These are phyloP conservation scores for Mycosphaerella sp. DNA, from an alignment of 2,329 filamentous ascomycete genomes.

Conservation along the genomic window DNA sequence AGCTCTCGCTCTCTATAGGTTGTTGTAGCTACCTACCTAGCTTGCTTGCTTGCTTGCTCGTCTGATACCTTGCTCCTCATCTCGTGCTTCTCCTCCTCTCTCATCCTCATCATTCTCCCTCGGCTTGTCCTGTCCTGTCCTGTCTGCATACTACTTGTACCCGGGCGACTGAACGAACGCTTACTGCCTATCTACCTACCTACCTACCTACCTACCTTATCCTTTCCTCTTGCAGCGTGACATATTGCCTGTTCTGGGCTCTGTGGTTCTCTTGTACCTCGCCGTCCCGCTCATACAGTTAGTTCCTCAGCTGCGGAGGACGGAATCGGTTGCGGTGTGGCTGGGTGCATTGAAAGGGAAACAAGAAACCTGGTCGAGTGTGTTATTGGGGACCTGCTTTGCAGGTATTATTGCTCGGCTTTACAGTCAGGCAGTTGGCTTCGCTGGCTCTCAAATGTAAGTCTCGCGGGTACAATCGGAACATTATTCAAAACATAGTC, in stretches of 20 bases:
- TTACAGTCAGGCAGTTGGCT: conserved; percentile 9
- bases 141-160: too few species aligned
- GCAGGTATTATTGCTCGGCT: conserved; percentile 8
- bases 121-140: too few species aligned
- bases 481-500: background rate
- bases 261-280: background rate
- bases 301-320: background rate
- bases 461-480: conserved; percentile 15
- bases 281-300: background rate
- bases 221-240: conserved; percentile 6
- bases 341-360: background rate
- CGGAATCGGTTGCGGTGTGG: background rate
- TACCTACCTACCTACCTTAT: background rate
- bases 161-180: too few species aligned
- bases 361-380: background rate
- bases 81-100: too few species aligned
- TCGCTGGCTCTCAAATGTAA: conserved; percentile 11
- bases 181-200: too few species aligned
- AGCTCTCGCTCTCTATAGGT: too few species aligned
- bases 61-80: too few species aligned
- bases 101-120: too few species aligned
- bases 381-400: background rate
- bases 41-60: too few species aligned
- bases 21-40: too few species aligned
- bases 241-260: conserved; percentile 3